Percentiles rank a stretch among this genome's conserved stretches.
phyloP scores from a whole-genome alignment of 1,139 yeast genomes.

The Saccharomyces hybrid region DNA sequence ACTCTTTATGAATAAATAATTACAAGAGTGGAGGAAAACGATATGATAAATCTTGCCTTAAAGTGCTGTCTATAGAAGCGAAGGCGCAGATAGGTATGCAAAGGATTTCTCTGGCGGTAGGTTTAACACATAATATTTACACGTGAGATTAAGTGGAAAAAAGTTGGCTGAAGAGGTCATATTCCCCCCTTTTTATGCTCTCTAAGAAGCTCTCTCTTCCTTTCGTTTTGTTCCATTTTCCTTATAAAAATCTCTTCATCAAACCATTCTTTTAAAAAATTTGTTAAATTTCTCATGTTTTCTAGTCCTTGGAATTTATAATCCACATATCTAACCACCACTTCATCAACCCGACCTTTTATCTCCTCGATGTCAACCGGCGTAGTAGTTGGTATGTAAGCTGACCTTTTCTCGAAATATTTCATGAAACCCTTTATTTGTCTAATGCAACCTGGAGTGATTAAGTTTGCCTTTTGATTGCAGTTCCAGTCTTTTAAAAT shows the following conservation, averaged over 20 bases:
- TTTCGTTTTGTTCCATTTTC: not conserved
- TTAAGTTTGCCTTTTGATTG: conserved; percentile 14
- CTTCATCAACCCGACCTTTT: conserved; percentile 7
- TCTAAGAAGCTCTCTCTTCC: not conserved
- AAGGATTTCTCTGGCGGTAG: not conserved
- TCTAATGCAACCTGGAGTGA: conserved; percentile 15
- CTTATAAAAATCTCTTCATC: conserved; percentile 7
- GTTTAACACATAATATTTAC: not conserved
- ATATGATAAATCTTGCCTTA: not conserved
- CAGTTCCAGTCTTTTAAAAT: conserved; percentile 21
- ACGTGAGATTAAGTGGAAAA: not conserved
- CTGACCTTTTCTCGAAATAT: conserved; percentile 12
- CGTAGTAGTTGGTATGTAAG: conserved; percentile 3
- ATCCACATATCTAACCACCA: conserved; percentile 13
- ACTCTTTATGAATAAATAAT: not conserved
- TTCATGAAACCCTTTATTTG: conserved; percentile 15
- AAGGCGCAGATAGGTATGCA: not conserved
- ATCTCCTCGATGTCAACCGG: conserved; percentile 7
- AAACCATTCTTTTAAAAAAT: conserved; percentile 12
- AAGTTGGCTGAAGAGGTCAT: not conserved
- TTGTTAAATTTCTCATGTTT: conserved; percentile 12
- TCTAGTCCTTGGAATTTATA: conserved; percentile 18
- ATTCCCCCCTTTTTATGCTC: not conserved
- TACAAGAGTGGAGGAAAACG: not conserved
- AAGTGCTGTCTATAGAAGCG: not conserved